Conservation (phyloP, 78 protist species). For the Paulinella micropora region DNA sequence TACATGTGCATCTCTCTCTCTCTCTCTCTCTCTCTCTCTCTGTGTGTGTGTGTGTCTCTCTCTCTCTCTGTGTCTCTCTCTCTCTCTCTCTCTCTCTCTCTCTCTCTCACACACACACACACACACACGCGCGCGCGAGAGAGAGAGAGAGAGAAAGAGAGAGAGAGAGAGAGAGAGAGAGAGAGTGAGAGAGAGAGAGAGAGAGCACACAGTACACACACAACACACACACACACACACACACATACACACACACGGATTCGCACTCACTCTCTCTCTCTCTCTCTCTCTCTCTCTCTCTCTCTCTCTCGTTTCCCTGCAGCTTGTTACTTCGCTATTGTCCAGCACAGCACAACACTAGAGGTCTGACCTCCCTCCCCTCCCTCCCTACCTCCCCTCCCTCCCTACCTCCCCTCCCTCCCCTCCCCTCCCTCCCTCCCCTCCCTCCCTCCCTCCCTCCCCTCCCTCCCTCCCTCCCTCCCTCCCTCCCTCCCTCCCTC, state of each 20-base stretch:
- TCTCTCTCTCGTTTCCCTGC: too few species aligned
- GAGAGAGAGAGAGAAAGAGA: too few species aligned
- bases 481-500: slow-evolving; percentile 6
- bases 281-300: neutral
- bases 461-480: slow-evolving; percentile 6
- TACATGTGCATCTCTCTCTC: too few species aligned
- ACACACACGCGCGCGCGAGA: too few species aligned
- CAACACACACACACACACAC: too few species aligned
- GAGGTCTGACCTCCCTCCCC: neutral
- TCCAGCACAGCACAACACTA: neutral
- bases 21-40: too few species aligned
- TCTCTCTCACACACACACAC: too few species aligned
- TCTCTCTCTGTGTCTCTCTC: neutral
- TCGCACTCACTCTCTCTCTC: too few species aligned
- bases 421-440: neutral
- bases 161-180: neutral
- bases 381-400: too few species aligned
- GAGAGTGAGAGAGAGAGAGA: too few species aligned
- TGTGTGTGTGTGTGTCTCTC: neutral
- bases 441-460: slow-evolving; percentile 6
- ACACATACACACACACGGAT: neutral
- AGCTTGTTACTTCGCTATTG: neutral
- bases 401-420: too few species aligned
- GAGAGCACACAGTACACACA: too few species aligned
- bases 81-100: neutral